A percentile compares a stretch with the other conserved stretches of the same genome.
Evolutionary conservation across 179 eudicot species (phyloP).

Genomic region (Amaranthus tricolor): DNA sequence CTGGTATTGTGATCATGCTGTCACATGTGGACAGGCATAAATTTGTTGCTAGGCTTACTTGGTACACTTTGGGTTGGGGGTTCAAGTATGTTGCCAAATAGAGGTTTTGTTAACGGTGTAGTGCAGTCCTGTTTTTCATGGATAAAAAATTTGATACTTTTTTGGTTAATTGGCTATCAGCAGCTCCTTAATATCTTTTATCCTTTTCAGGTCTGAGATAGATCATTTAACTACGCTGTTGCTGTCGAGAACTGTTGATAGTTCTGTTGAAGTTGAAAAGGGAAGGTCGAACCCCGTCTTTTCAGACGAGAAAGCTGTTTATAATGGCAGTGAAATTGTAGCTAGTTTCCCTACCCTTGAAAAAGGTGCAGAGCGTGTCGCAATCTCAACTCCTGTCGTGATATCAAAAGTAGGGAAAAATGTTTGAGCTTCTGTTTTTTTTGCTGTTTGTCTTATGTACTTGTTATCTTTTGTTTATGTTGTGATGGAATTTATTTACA

Average conservation of each 20-base stretch:
- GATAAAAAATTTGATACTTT: not conserved
- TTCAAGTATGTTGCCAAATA: not conserved
- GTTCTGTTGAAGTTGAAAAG: not conserved
- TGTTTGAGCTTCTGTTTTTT: too few relatives aligned
- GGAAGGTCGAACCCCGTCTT: too few relatives aligned
- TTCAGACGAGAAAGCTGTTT: too few relatives aligned
- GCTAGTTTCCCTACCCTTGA: too few relatives aligned
- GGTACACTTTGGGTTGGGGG: not conserved
- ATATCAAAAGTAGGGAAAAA: too few relatives aligned
- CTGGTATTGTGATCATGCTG: not conserved
- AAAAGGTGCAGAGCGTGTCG: too few relatives aligned
- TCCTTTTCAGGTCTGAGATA: too few relatives aligned
- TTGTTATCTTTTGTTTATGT: not conserved
- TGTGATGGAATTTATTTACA: not conserved
- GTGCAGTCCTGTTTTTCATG: not conserved
- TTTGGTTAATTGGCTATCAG: too few relatives aligned
- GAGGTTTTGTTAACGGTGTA: not conserved
- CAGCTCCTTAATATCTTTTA: too few relatives aligned
- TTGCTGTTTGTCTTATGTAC: too few relatives aligned
- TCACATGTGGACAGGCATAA: conserved; percentile 1
- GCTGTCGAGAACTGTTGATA: not conserved
- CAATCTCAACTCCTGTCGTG: too few relatives aligned
- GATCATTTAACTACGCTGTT: not conserved
- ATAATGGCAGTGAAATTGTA: too few relatives aligned
- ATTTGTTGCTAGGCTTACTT: not conserved